Conservation (phyloP, 805 yeast species). For the Wickerhamiella sergipiensis region DNA sequence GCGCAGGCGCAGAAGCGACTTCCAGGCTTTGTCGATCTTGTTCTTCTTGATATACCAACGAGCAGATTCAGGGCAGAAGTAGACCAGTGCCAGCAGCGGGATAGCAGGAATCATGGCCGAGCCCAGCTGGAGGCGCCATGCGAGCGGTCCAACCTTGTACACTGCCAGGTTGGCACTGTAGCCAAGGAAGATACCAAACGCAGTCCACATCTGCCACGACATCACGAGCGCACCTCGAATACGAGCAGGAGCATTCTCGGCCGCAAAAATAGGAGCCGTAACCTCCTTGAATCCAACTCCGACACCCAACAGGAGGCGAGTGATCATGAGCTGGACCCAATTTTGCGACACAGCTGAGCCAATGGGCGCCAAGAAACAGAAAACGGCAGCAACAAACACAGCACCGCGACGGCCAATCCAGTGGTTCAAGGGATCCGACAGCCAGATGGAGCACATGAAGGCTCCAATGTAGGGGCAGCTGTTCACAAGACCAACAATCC, state of each 20-base stretch:
- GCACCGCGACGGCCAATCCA: slow-evolving; percentile 43
- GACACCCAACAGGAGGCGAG: slow-evolving; percentile 42
- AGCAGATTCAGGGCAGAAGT: slow-evolving; percentile 62
- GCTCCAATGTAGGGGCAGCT: slow-evolving; percentile 46
- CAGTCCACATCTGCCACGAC: slow-evolving; percentile 61
- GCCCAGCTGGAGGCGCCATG: slow-evolving; percentile 52
- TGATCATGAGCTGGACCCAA: slow-evolving; percentile 45
- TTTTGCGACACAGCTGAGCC: slow-evolving; percentile 36
- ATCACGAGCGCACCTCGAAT: slow-evolving; percentile 50
- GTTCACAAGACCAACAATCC: slow-evolving; percentile 44
- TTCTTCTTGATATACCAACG: slow-evolving; percentile 50
- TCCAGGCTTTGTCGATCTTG: slow-evolving; percentile 34
- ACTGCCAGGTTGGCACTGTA: slow-evolving; percentile 45
- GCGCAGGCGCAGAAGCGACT: slow-evolving; percentile 34
- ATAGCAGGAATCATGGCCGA: slow-evolving; percentile 38
- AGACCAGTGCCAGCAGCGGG: slow-evolving; percentile 41
- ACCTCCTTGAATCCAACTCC: slow-evolving; percentile 54
- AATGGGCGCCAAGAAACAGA: slow-evolving; percentile 39
- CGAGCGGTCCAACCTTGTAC: slow-evolving; percentile 26
- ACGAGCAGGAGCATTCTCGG: slow-evolving; percentile 44
- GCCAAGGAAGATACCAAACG: slow-evolving; percentile 56
- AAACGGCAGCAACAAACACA: slow-evolving; percentile 34
- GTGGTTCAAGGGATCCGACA: slow-evolving; percentile 27
- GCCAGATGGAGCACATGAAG: slow-evolving; percentile 34
- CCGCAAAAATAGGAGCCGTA: slow-evolving; percentile 49